These are phyloP conservation scores for Tremellales sp. DNA, from an alignment of 1,284 basidiomycete genomes.

Conservation along the genomic window DNA sequence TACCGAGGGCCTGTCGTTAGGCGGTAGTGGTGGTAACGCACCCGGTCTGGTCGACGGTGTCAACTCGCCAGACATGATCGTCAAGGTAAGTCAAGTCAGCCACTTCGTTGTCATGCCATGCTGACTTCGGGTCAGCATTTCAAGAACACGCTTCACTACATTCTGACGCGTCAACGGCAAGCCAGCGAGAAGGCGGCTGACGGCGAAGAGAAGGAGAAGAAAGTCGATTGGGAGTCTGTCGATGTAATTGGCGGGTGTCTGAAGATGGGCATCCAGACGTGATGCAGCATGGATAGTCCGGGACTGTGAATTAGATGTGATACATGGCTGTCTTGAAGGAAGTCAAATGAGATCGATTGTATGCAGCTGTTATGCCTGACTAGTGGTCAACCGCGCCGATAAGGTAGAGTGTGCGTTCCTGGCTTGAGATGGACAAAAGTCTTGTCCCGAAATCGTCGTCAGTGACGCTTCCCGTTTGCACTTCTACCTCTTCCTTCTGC, in stretches of 20 bases:
- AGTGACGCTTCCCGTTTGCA: background rate
- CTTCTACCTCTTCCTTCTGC: no score
- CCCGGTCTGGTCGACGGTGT: slow-evolving; percentile 84
- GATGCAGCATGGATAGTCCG: slow-evolving; percentile 6
- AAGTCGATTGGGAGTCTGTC: slow-evolving; percentile 69
- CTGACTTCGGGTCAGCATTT: slow-evolving; percentile 61
- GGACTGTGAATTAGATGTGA: background rate
- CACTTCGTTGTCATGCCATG: background rate
- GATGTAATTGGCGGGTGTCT: slow-evolving; percentile 77
- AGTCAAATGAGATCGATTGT: background rate
- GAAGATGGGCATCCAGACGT: slow-evolving; percentile 65
- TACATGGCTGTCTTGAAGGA: background rate
- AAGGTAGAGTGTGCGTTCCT: no score
- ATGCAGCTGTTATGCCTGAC: no score
- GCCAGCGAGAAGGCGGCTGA: slow-evolving; percentile 14
- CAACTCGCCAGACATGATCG: slow-evolving; percentile 84
- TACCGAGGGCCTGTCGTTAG: slow-evolving; percentile 52
- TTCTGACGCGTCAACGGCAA: slow-evolving; percentile 51
- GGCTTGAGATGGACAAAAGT: no score
- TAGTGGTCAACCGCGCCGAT: no score
- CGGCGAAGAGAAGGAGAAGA: slow-evolving; percentile 40
- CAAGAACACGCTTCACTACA: slow-evolving; percentile 78
- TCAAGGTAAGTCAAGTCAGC: slow-evolving; percentile 32
- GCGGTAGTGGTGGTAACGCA: slow-evolving; percentile 2
- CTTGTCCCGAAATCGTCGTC: no score